Evolutionary conservation across 2,329 filamentous ascomycete species (phyloP).

Genomic region (Ambrosiella xylebori): DNA sequence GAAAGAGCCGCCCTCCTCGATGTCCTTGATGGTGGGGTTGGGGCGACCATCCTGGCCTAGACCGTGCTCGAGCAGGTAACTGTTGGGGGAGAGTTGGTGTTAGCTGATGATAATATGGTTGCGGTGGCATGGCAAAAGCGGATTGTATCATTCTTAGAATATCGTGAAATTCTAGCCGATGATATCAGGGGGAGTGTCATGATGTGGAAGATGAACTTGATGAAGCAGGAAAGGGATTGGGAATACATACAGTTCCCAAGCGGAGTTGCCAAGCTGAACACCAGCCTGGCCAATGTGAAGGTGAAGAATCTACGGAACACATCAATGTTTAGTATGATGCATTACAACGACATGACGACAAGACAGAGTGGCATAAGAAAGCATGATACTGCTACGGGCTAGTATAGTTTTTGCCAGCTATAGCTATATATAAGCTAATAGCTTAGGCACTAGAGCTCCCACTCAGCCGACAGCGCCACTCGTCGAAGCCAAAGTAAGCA

Average conservation of each 20-base stretch:
- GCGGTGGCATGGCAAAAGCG: not conserved
- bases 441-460: not conserved
- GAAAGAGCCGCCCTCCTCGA: constrained; percentile 45
- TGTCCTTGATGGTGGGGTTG: constrained; percentile 41
- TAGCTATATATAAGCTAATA: not conserved
- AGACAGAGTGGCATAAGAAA: too few species aligned
- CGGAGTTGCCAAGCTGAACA: constrained; percentile 57
- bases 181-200: not conserved
- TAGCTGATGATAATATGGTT: not conserved
- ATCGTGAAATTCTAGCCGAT: not conserved
- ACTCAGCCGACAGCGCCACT: not conserved
- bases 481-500: not conserved
- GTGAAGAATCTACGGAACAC: constrained; percentile 36
- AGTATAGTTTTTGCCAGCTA: not conserved
- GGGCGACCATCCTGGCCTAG: constrained; percentile 47
- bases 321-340: not conserved
- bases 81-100: constrained; percentile 19
- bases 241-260: constrained; percentile 53
- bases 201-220: not conserved
- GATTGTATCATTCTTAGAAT: not conserved
- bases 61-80: constrained; percentile 57
- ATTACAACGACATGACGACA: not conserved
- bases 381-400: too few species aligned
- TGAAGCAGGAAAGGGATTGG: constrained; percentile 12
- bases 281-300: constrained; percentile 52